phyloP scores from a whole-genome alignment of 1,284 basidiomycete species.

The Abortiporus biennis region DNA sequence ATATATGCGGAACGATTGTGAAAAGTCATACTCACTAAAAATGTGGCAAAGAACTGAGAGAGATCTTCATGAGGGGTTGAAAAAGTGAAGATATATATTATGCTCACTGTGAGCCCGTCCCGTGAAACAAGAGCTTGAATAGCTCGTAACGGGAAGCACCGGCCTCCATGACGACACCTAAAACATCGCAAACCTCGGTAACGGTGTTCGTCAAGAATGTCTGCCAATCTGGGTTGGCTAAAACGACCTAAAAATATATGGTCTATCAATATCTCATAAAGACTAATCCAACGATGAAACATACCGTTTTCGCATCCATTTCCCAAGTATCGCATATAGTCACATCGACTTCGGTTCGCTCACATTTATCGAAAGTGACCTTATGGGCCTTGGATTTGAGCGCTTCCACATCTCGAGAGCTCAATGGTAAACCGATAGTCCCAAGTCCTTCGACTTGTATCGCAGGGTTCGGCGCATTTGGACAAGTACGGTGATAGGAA shows the following conservation, averaged over 20 bases:
- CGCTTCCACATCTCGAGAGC: slow-evolving; percentile 1
- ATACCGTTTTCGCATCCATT: slow-evolving; percentile 14
- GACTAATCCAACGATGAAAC: neutral
- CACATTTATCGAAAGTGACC: slow-evolving; percentile 27
- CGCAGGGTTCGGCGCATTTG: slow-evolving; percentile 17
- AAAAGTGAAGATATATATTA: neutral
- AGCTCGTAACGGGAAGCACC: slow-evolving; percentile 27
- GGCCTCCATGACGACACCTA: slow-evolving; percentile 6
- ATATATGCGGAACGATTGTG: neutral
- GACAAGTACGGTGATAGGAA: slow-evolving; percentile 16
- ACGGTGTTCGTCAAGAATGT: neutral
- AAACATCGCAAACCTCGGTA: slow-evolving; percentile 20
- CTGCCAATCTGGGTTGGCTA: slow-evolving; percentile 6
- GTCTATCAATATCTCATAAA: neutral
- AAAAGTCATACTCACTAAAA: slow-evolving; percentile 20
- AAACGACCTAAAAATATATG: slow-evolving; percentile 1
- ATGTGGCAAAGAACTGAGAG: slow-evolving; percentile 24
- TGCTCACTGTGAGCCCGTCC: slow-evolving; percentile 37
- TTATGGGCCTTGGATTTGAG: neutral
- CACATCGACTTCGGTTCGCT: slow-evolving; percentile 18
- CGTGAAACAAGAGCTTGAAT: slow-evolving; percentile 37
- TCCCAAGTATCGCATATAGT: slow-evolving; percentile 21
- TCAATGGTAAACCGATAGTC: slow-evolving; percentile 31
- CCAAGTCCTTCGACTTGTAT: slow-evolving; percentile 20
- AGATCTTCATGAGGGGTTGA: neutral